Conservation (phyloP, 2,329 filamentous ascomycete species). For the Botrytis squamosa region DNA sequence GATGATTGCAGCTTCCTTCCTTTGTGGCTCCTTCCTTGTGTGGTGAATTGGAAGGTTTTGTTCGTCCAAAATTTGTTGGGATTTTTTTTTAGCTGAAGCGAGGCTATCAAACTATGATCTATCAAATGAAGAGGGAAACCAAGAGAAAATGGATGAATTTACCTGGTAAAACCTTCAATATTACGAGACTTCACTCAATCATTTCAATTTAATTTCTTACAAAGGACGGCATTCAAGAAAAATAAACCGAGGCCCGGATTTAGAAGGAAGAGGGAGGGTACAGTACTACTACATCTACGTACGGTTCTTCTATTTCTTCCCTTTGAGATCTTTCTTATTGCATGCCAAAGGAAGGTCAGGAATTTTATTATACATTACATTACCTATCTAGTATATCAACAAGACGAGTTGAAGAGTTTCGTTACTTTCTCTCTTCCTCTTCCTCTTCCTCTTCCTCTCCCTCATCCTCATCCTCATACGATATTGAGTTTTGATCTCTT, state of each 20-base stretch:
- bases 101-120: neutral
- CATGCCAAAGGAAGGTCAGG: conserved; percentile 1
- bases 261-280: neutral
- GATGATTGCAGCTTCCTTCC: neutral
- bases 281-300: too few relatives aligned
- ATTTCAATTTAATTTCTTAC: neutral
- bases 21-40: conserved; percentile 8
- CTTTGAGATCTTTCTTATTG: neutral
- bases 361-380: neutral
- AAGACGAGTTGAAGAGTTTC: neutral
- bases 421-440: neutral
- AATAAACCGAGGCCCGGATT: neutral
- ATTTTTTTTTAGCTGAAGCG: neutral
- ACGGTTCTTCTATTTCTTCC: neutral
- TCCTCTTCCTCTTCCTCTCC: neutral
- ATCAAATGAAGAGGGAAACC: neutral
- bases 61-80: neutral
- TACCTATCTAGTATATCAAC: conserved; percentile 4
- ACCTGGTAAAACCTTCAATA: neutral
- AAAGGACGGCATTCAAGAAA: neutral
- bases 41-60: neutral
- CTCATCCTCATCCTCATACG: neutral
- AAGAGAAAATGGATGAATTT: neutral
- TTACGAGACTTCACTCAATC: neutral
- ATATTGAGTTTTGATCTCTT: neutral